These are phyloP conservation scores for Paecilomyces variotii DNA, from an alignment of 2,329 filamentous ascomycete genomes.

Conservation along the genomic window DNA sequence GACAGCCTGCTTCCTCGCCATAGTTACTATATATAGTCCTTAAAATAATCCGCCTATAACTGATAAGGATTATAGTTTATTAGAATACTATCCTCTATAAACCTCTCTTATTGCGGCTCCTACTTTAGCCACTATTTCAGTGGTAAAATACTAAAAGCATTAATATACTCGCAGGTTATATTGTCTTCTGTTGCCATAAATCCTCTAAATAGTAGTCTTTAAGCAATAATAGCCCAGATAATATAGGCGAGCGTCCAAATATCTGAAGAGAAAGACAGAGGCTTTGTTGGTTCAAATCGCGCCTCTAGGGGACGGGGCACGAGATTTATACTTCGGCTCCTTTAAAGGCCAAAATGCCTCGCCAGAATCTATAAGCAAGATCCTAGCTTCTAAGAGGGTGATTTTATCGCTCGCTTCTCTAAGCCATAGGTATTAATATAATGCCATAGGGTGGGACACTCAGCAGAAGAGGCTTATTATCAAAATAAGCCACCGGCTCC, in stretches of 20 bases:
- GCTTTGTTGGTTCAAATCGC: constrained; percentile 24
- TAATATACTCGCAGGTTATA: constrained; percentile 23
- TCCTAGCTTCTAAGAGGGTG: constrained; percentile 16
- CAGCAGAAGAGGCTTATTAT: constrained; percentile 14
- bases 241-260: constrained; percentile 35
- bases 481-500: constrained; percentile 12
- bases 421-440: constrained; percentile 23
- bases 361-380: constrained; percentile 29
- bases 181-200: constrained; percentile 19
- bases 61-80: constrained; percentile 5
- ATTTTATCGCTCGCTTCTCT: constrained; percentile 25
- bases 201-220: constrained; percentile 21
- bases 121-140: constrained; percentile 20
- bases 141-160: constrained; percentile 22
- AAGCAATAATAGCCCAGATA: constrained; percentile 29
- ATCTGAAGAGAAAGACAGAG: constrained; percentile 21
- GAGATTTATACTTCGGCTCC: constrained; percentile 16
- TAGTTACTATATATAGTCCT: constrained; percentile 19
- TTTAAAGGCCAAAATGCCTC: constrained; percentile 23
- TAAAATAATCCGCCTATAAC: constrained; percentile 18
- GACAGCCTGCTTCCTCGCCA: constrained; percentile 14
- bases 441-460: constrained; percentile 23
- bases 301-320: constrained; percentile 29
- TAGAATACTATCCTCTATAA: constrained; percentile 18
- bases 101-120: constrained; percentile 12